Base-by-base conservation (phyloP, 768 basidiomycete species). In the Brasilioporus rufonigricans region DNA sequence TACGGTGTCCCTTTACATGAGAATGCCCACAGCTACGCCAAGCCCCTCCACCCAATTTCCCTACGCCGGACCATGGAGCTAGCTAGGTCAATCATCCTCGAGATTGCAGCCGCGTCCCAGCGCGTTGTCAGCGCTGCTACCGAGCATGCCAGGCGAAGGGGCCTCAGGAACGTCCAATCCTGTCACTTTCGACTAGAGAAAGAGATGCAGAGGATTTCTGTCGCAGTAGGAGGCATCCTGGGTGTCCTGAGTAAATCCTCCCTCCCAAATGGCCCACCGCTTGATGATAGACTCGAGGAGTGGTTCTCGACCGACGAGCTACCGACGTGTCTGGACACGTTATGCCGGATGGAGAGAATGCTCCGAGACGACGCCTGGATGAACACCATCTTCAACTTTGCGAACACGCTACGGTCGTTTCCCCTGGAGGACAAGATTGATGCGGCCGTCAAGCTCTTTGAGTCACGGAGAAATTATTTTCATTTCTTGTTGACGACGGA, bases 101-200 rank as follows among this genome's bases (percentile, higher is more conserved):
- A 53, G 16, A 52, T 59, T 19, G 43, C 24, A 40, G 23, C 43
- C 11, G 19, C 11, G 11, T 48, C 58, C 36, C 50, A 48, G 21
- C 19, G 23, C n/a, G 26, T 59, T 5, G 11, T 59, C 13, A 16
- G 21, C 3, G 40, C 46, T 8, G 57, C 50, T 6, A 31, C 50
- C 8, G 40, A 47, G 21, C 44, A 59, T 18, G 49, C 58, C 24
- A 44, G n/a, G 6, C 35, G 40, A 12, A 58, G 16, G 5, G 45
- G 50, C 1, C 21, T 27, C 38, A 41, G n/a, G 31, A 48, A 44
- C 1, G 23, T 59, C 36, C 46, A 41, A 3, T 32, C 51, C 5
- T 36, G 50, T 48, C 57, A 59, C 33, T 59, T 59, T 59, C 57
- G 50, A 24, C 27, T 59, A 11, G 58, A 59, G 38, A 53, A 49